Evolutionary conservation across 805 yeast genomes (phyloP).

Genomic region (Torulaspora delbrueckii): DNA sequence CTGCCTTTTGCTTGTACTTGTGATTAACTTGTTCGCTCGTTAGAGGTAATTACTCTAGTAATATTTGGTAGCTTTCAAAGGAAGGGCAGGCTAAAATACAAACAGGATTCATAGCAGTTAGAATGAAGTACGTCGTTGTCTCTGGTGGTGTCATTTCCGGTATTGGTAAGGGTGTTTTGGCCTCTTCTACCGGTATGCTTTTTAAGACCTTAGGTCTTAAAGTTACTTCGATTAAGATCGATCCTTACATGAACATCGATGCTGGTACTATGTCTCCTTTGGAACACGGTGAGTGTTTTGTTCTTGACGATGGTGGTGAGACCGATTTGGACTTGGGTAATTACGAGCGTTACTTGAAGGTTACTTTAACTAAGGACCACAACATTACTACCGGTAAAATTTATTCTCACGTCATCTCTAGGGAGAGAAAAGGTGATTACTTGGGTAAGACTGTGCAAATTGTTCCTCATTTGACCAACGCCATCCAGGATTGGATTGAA

Average conservation of each 20-base stretch:
- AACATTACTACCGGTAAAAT: constrained; percentile 98
- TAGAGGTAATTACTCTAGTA: background rate
- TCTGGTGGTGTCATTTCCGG: constrained; percentile 99
- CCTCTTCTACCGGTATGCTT: constrained; percentile 93
- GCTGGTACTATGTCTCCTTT: constrained; percentile 99
- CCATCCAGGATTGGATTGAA: constrained; percentile 98
- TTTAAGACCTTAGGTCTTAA: constrained; percentile 90
- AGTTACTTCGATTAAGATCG: constrained; percentile 96
- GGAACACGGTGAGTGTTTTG: constrained; percentile 99
- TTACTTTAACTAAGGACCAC: constrained; percentile 88
- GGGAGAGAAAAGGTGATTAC: constrained; percentile 94
- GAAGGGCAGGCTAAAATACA: background rate
- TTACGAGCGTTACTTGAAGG: constrained; percentile 93
- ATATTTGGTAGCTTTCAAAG: background rate
- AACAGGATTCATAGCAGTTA: constrained; percentile 9
- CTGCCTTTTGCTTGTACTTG: constrained; percentile 8
- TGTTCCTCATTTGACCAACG: constrained; percentile 96
- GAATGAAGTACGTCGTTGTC: constrained; percentile 97
- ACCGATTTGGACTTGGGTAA: constrained; percentile 97
- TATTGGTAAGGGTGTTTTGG: constrained; percentile 97
- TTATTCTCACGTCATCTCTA: constrained; percentile 88
- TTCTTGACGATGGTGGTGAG: constrained; percentile 97
- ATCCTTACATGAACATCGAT: constrained; percentile 98
- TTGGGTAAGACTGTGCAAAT: constrained; percentile 99
- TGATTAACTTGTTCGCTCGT: constrained; percentile 1